Conservation (phyloP, 2,329 filamentous ascomycete genomes). For the Chrysoporthe deuterocubensis region DNA sequence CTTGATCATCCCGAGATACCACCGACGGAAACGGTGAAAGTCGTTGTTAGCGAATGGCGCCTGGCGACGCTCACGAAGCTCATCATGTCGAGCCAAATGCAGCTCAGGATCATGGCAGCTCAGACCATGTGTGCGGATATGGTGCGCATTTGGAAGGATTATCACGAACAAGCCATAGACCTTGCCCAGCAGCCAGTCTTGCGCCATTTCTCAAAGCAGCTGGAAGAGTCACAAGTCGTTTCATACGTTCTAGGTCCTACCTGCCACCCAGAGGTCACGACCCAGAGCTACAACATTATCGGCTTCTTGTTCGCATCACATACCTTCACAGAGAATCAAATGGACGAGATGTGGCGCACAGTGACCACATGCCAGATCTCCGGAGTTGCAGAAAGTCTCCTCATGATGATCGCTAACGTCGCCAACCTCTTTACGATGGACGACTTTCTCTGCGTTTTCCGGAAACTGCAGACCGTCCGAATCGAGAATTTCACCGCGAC, state of each 20-base stretch:
- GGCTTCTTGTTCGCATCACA: conserved; percentile 83
- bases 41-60: conserved; percentile 68
- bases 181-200: conserved; percentile 53
- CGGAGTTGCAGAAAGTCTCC: conserved; percentile 78
- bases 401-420: conserved; percentile 64
- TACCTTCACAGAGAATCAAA: conserved; percentile 72
- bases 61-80: conserved; percentile 71
- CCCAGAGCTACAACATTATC: conserved; percentile 79
- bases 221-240: conserved; percentile 73
- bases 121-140: conserved; percentile 74
- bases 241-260: conserved; percentile 89
- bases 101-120: conserved; percentile 80
- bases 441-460: conserved; percentile 67
- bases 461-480: conserved; percentile 69
- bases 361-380: conserved; percentile 82
- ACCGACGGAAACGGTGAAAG: conserved; percentile 46
- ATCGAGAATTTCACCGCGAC: conserved; percentile 64
- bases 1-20: conserved; percentile 44
- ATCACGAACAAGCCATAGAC: conserved; percentile 51
- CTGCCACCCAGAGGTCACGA: conserved; percentile 89
- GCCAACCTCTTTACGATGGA: conserved; percentile 52
- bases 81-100: conserved; percentile 86
- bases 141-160: conserved; percentile 65
- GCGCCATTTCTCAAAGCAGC: conserved; percentile 68
- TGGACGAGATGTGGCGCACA: conserved; percentile 83